A percentile compares a stretch with the other conserved stretches of the same genome.
Conservation (phyloP, 164 flowering plant species). For the Kingdonia uniflora region DNA sequence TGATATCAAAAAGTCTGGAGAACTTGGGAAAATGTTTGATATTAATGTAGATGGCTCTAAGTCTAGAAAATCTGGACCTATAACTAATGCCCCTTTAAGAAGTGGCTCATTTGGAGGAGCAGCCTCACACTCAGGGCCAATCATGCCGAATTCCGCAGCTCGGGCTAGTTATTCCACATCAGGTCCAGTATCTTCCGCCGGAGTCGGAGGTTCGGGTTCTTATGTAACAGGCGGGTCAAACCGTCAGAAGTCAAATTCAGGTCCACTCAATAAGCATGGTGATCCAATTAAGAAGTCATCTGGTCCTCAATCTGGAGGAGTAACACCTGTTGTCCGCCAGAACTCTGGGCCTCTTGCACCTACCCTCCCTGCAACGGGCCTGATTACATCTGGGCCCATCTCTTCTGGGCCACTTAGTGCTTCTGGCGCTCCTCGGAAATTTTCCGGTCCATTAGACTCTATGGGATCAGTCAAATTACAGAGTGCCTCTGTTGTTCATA, state of each 20-base stretch:
- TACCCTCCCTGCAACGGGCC: constrained; percentile 79
- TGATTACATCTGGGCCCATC: constrained; percentile 91
- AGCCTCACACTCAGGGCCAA: constrained; percentile 77
- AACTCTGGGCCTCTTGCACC: constrained; percentile 85
- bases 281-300: constrained; percentile 80
- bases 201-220: constrained; percentile 45
- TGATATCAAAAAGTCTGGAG: constrained; percentile 95
- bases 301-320: constrained; percentile 90
- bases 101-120: constrained; percentile 90
- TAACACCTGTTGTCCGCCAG: constrained; percentile 54
- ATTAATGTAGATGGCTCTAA: constrained; percentile 71
- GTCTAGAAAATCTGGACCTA: constrained; percentile 91
- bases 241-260: constrained; percentile 76
- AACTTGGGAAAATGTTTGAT: constrained; percentile 97
- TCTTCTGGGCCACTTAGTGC: constrained; percentile 83
- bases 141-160: constrained; percentile 41
- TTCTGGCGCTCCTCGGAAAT: constrained; percentile 81
- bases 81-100: constrained; percentile 64
- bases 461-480: constrained; percentile 53
- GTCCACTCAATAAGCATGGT: constrained; percentile 82
- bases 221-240: constrained; percentile 29
- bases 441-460: constrained; percentile 73
- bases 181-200: constrained; percentile 43
- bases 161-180: constrained; percentile 47
- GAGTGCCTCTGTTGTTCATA: constrained; percentile 45